A percentile compares a stretch with the other conserved stretches of the same genome.
These are phyloP conservation scores for Rhodotorula sp. DNA, from an alignment of 1,284 basidiomycete genomes.

Conservation along the genomic window DNA sequence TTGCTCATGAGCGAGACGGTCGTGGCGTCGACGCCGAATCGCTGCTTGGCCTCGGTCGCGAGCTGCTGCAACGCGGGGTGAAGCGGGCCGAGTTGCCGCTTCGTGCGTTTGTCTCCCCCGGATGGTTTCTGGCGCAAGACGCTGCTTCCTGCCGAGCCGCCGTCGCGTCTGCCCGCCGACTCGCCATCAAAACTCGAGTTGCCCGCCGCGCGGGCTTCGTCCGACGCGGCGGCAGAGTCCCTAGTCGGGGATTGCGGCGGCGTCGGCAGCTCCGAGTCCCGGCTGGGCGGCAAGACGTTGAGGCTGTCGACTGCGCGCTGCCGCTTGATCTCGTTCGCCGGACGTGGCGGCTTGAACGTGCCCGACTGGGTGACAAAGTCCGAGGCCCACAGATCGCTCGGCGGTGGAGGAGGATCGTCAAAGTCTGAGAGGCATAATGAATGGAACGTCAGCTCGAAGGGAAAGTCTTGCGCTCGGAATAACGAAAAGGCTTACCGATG, in stretches of 20 bases:
- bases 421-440: constrained; percentile 16
- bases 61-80: constrained; percentile 24
- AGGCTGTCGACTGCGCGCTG: constrained; percentile 37
- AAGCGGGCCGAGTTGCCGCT: constrained; percentile 8
- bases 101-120: neutral
- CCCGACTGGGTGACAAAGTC: constrained; percentile 23
- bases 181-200: no score
- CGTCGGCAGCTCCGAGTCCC: neutral
- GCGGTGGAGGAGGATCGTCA: constrained; percentile 37
- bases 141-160: no score
- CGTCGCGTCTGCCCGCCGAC: neutral
- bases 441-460: neutral
- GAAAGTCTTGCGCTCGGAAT: neutral
- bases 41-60: constrained; percentile 20
- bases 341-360: constrained; percentile 27
- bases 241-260: neutral
- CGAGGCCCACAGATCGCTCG: constrained; percentile 17
- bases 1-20: constrained; percentile 35
- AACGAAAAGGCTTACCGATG: constrained; percentile 6
- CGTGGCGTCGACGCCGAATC: constrained; percentile 27
- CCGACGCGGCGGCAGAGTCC: neutral
- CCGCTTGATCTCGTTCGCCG: constrained; percentile 22
- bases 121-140: no score
- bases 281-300: constrained; percentile 3
- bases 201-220: no score